Percentiles rank a stretch among this genome's conserved stretches.
phyloP scores from a whole-genome alignment of 2,329 filamentous ascomycete genomes.

The Nemania sp. region DNA sequence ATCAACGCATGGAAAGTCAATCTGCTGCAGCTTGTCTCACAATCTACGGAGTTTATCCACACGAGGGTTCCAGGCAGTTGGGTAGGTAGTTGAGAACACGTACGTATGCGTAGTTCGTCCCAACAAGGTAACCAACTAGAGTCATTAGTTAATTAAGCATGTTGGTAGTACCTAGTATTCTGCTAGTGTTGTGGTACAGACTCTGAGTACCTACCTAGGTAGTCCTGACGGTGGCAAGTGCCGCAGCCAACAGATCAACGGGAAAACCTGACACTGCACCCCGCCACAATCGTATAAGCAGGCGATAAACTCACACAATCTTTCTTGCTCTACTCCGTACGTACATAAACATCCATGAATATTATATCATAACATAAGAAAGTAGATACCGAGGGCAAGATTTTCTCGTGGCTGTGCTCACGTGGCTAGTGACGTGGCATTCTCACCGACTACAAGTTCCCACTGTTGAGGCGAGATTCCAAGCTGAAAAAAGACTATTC shows the following conservation, averaged over 20 bases:
- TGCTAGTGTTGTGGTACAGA: background rate
- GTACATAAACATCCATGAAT: background rate
- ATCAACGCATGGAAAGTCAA: conserved; percentile 40
- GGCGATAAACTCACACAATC: background rate
- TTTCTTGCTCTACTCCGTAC: background rate
- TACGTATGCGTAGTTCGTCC: background rate
- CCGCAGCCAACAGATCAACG: conserved; percentile 20
- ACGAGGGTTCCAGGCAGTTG: conserved; percentile 35
- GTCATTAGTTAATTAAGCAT: conserved; percentile 2
- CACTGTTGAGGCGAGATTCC: background rate
- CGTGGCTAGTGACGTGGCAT: conserved; percentile 49
- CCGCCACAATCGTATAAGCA: conserved; percentile 47
- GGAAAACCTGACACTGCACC: conserved; percentile 41
- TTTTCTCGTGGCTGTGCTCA: conserved; percentile 44
- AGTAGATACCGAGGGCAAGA: conserved; percentile 30
- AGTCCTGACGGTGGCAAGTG: conserved; percentile 46
- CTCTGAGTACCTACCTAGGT: background rate
- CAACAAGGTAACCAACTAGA: background rate
- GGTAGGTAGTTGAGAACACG: conserved; percentile 25
- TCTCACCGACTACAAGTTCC: conserved; percentile 39
- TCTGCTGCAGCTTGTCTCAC: conserved; percentile 37
- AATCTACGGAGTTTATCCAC: conserved; percentile 36
- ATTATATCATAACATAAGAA: background rate
- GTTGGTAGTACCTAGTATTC: background rate
- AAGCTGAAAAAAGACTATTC: background rate